Evolutionary conservation across 2,329 filamentous ascomycete genomes (phyloP).

Genomic region (Ophiosphaerella korrae): DNA sequence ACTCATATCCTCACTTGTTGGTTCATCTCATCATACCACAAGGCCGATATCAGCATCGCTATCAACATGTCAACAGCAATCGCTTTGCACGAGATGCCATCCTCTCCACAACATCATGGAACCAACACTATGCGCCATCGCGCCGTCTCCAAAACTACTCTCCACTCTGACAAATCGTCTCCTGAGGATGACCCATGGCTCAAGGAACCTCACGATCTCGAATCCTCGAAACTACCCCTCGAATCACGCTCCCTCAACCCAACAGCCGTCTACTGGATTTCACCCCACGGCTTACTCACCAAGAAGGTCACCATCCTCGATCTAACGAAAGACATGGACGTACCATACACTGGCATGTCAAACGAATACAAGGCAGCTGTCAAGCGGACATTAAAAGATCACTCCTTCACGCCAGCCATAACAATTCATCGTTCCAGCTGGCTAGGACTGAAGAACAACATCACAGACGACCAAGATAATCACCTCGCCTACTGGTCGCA

Average conservation of each 20-base stretch:
- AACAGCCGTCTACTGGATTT: conserved; percentile 26
- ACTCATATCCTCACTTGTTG: neutral
- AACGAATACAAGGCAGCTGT: conserved; percentile 23
- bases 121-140: conserved; percentile 15
- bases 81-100: conserved; percentile 20
- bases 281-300: conserved; percentile 24
- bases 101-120: neutral
- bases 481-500: conserved; percentile 27
- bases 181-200: conserved; percentile 13
- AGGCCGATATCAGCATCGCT: neutral
- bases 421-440: conserved; percentile 16
- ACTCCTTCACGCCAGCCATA: conserved; percentile 19
- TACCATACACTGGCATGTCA: conserved; percentile 24
- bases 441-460: conserved; percentile 22
- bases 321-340: conserved; percentile 18
- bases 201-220: conserved; percentile 14
- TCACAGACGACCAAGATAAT: conserved; percentile 14
- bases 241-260: conserved; percentile 21
- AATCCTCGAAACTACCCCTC: conserved; percentile 13
- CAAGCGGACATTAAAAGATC: conserved; percentile 24
- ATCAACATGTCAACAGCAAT: conserved; percentile 27
- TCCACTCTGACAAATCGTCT: conserved; percentile 1
- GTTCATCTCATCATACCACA: neutral
- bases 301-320: conserved; percentile 25
- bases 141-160: conserved; percentile 6